A percentile compares a stretch with the other conserved stretches of the same genome.
These are phyloP conservation scores for Vaccinium darrowii DNA, from an alignment of 148 eudicot genomes.

Conservation along the genomic window DNA sequence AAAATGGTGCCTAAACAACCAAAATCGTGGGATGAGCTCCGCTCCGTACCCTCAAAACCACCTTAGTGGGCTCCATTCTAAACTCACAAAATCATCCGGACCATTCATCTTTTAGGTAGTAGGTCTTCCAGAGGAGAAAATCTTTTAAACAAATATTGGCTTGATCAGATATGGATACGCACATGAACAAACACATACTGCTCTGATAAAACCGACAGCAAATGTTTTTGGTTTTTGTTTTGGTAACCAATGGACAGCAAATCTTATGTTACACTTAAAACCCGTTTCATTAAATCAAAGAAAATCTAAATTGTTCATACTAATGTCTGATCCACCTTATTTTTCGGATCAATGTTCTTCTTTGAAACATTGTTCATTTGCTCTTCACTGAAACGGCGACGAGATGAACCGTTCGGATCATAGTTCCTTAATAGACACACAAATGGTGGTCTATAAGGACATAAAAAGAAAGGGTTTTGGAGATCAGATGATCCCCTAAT, in stretches of 20 bases:
- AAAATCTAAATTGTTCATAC: no score
- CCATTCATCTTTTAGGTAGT: not conserved
- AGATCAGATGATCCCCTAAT: not conserved
- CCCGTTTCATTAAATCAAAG: not conserved
- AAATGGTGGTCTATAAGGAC: no score
- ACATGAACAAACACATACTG: not conserved
- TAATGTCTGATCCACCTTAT: not conserved
- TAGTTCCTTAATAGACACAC: no score
- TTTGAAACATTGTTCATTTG: not conserved
- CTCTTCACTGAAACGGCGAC: no score
- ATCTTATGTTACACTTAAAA: not conserved
- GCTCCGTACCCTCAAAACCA: not conserved
- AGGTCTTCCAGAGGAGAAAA: not conserved
- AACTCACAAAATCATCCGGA: not conserved
- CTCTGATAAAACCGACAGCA: not conserved
- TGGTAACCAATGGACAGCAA: not conserved
- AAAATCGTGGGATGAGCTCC: not conserved
- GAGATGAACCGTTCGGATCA: no score
- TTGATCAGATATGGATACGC: not conserved
- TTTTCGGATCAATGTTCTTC: not conserved
- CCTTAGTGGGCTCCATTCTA: not conserved
- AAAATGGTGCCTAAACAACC: not conserved
- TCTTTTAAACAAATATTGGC: not conserved
- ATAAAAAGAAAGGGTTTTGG: no score
- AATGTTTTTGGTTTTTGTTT: not conserved